Conservation (phyloP, 306 rosid species). For the Quercus aquifolioides region DNA sequence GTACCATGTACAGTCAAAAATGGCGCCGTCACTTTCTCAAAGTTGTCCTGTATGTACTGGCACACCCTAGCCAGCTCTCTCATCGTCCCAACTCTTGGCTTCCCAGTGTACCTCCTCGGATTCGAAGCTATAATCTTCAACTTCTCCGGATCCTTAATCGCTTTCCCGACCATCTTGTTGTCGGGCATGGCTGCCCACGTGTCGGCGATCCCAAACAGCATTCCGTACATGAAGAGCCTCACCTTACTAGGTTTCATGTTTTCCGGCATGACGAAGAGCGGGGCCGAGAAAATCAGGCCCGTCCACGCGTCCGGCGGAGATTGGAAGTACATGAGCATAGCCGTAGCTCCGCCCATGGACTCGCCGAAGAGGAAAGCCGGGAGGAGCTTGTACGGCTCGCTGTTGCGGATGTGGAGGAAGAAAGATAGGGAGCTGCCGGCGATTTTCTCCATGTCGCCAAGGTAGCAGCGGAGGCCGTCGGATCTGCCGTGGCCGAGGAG, state of each 20-base stretch:
- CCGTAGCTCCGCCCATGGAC: slow-evolving; percentile 82
- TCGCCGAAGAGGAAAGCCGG: slow-evolving; percentile 95
- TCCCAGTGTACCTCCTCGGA: slow-evolving; percentile 83
- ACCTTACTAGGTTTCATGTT: slow-evolving; percentile 83
- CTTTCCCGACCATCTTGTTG: slow-evolving; percentile 88
- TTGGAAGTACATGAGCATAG: slow-evolving; percentile 77
- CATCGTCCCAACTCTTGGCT: slow-evolving; percentile 96
- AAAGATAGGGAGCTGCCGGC: slow-evolving; percentile 71
- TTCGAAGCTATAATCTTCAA: slow-evolving; percentile 77
- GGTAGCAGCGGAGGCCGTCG: slow-evolving; percentile 86
- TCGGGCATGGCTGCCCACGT: slow-evolving; percentile 98
- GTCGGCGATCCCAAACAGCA: slow-evolving; percentile 81
- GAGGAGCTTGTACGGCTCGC: slow-evolving; percentile 40
- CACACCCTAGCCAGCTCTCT: slow-evolving; percentile 80
- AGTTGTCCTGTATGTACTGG: slow-evolving; percentile 75
- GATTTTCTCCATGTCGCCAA: slow-evolving; percentile 75
- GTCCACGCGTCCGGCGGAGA: slow-evolving; percentile 81
- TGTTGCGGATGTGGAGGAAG: slow-evolving; percentile 62
- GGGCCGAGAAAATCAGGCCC: slow-evolving; percentile 86
- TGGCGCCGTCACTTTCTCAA: slow-evolving; percentile 67
- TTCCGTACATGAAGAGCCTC: slow-evolving; percentile 58
- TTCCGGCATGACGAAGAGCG: slow-evolving; percentile 87
- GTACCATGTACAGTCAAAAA: slow-evolving; percentile 87
- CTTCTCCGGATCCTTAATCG: slow-evolving; percentile 78
- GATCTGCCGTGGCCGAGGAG: slow-evolving; percentile 92